Conservation (phyloP, 768 basidiomycete species). For the Suillus alpinus region DNA sequence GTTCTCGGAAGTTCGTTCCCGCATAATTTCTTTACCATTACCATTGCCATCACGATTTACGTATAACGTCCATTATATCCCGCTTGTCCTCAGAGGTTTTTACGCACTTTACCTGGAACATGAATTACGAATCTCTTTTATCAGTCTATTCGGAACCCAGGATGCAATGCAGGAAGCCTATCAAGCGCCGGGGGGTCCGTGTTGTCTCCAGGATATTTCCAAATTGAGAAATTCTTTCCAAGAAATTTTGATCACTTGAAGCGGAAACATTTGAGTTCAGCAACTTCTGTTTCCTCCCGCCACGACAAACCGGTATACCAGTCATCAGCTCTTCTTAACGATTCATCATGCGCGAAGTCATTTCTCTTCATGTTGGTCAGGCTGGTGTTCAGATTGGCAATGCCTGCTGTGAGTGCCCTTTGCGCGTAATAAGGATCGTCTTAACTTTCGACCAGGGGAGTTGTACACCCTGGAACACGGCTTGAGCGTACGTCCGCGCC, state of each 20-base stretch:
- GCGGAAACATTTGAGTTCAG: background rate
- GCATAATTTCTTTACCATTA: conserved; percentile 24
- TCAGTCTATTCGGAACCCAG: background rate
- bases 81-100: conserved; percentile 18
- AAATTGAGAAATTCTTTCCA: conserved; percentile 16
- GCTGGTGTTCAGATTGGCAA: conserved; percentile 94
- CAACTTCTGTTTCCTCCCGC: conserved; percentile 12
- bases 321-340: conserved; percentile 12
- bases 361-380: conserved; percentile 95
- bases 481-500: conserved; percentile 65
- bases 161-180: background rate
- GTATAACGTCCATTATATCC: conserved; percentile 29
- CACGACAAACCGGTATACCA: conserved; percentile 12
- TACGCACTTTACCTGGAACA: conserved; percentile 13
- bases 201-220: conserved; percentile 18
- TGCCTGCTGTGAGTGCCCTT: conserved; percentile 78
- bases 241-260: conserved; percentile 19
- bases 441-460: conserved; percentile 63
- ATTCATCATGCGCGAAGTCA: conserved; percentile 81
- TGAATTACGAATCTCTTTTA: conserved; percentile 6
- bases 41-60: conserved; percentile 31
- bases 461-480: conserved; percentile 98
- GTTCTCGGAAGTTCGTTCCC: conserved; percentile 26
- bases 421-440: conserved; percentile 8
- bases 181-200: conserved; percentile 1